Base-by-base conservation (phyloP, 2,329 filamentous ascomycete genomes). In the Verticillium tricorpus region DNA sequence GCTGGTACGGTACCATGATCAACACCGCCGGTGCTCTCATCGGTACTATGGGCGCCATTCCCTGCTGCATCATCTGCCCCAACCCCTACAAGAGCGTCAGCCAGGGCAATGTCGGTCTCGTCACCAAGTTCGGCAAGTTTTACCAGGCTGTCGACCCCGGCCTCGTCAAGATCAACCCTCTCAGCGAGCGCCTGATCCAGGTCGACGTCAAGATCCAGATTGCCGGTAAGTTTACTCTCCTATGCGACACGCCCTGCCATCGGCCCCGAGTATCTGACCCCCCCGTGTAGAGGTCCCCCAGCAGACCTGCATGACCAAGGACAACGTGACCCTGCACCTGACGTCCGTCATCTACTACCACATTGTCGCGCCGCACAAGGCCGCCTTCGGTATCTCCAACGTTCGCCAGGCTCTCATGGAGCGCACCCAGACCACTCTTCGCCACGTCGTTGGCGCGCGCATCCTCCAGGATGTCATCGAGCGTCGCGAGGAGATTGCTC, bases 141-240 rank as follows among this genome's bases (percentile, higher is more conserved):
- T 92, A 96, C 77, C 91, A 93, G 76, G 93, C 95, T 12, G 94
- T 98, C 67, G 95, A 99, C 75, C 95, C 95, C 2, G 95, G 95
- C 74, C 88, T 99, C 35, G 92, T 98, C 77, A 96, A 96, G 82
- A 89, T 99, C 82, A 99, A 99, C 80, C 94, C 94, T 3, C 87
- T 98, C 60, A 94, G 90, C 70, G 95, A 99, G 82, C 86, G 84
- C 62, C 84, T 99, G 52, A 89, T 92, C 68, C 92, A 96, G 71
- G 90, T 99, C 73, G 95, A 99, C 76, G 95, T 99, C 80, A 99
- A 98, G 87, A 97, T 98, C 69, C 95, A 99, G 80, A 97, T 97
- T 67, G 92, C 96, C 75, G 83, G 79, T 82, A 77, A 61, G 79
- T 76, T 25, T 17, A 14, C 60, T 12, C 5, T 28, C 25, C 4